Base-by-base conservation (phyloP, 306 rosid genomes). In the Cucumis hystrix region DNA sequence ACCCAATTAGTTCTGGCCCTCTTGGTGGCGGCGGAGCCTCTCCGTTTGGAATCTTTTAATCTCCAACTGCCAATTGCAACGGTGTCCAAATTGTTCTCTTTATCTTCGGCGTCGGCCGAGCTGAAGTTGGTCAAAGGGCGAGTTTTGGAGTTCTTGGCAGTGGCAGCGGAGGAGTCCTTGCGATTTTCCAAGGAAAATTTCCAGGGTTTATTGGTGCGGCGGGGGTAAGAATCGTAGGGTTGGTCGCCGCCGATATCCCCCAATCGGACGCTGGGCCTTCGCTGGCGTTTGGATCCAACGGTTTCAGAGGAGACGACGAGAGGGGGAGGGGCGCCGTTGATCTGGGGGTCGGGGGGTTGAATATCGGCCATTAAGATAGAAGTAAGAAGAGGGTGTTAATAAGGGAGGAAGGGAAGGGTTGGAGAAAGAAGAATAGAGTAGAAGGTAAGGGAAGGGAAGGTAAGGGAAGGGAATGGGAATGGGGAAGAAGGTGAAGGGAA, bases 211-310 rank as follows among this genome's bases (percentile, higher is more conserved):
- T 78, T 28, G 77, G 77, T 74, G 39, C 97, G 96, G 20, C 97
- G 97, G 18, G 74, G 71, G 21, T 87, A 89, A 65, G 96, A 83
- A 57, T 95, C 97, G 80, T 87, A 90, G 47, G 89, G 88, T 77
- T 84, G 97, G 88, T 92, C 97, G 51, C 91, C 91, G n/a, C 93
- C 99, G 87, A 95, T 92, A 78, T 95, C 97, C 52, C 97, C 99
- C 59, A 95, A 85, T 68, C 97, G 89, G 69, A 95, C 97, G 70
- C 97, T 95, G 1, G 99, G 99, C 23, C 96, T 82, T 8, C 99
- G 78, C 80, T 92, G 98, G 0, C 99, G 95, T 89, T 92, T 95
- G 21, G 96, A 80, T 73, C 84, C 97, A 20, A 90, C 80, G 33
- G 92, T 79, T 75, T 90, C 99, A 20, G 79, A 60, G 3, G 98